Percentiles rank a stretch among this genome's conserved stretches.
Conservation (phyloP, 2,329 filamentous ascomycete genomes). For the Verticillium nubilum region DNA sequence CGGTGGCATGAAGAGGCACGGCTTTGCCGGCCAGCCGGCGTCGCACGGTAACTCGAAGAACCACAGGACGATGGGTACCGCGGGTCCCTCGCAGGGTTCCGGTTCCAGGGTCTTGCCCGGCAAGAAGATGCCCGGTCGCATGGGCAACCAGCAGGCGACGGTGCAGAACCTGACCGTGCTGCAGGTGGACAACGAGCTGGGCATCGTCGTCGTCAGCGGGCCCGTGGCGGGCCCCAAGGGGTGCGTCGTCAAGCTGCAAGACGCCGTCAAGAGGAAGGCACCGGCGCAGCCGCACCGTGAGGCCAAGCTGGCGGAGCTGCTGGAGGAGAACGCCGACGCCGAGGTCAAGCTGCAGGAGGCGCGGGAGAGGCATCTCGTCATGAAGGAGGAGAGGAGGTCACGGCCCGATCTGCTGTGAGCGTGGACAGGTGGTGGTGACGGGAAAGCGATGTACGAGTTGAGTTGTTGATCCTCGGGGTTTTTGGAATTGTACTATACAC, state of each 20-base stretch:
- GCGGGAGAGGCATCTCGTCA: slow-evolving; percentile 43
- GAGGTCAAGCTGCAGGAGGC: slow-evolving; percentile 42
- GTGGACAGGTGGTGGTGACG: slow-evolving; percentile 11
- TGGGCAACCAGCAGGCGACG: slow-evolving; percentile 86
- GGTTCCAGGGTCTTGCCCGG: slow-evolving; percentile 90
- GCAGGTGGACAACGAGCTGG: slow-evolving; percentile 80
- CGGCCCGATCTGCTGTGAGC: background rate
- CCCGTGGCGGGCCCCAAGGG: slow-evolving; percentile 85
- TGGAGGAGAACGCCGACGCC: slow-evolving; percentile 41
- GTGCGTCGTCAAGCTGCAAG: slow-evolving; percentile 76
- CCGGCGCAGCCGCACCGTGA: slow-evolving; percentile 44
- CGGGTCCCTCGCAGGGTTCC: slow-evolving; percentile 83
- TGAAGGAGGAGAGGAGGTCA: slow-evolving; percentile 36
- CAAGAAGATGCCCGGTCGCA: slow-evolving; percentile 96
- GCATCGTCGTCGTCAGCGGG: slow-evolving; percentile 83
- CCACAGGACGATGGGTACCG: slow-evolving; percentile 86
- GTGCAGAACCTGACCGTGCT: slow-evolving; percentile 88
- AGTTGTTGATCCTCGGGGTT: background rate
- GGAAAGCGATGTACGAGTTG: slow-evolving; percentile 2
- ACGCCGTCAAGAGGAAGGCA: slow-evolving; percentile 78
- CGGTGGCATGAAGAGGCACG: slow-evolving; percentile 96
- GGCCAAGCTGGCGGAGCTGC: slow-evolving; percentile 34
- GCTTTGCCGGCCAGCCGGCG: slow-evolving; percentile 81
- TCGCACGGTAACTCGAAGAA: slow-evolving; percentile 94
- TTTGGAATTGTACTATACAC: slow-evolving; percentile 29